These are phyloP conservation scores for Rhizopus microsporus DNA, from an alignment of 371 early-diverging fungal genomes.

Conservation along the genomic window DNA sequence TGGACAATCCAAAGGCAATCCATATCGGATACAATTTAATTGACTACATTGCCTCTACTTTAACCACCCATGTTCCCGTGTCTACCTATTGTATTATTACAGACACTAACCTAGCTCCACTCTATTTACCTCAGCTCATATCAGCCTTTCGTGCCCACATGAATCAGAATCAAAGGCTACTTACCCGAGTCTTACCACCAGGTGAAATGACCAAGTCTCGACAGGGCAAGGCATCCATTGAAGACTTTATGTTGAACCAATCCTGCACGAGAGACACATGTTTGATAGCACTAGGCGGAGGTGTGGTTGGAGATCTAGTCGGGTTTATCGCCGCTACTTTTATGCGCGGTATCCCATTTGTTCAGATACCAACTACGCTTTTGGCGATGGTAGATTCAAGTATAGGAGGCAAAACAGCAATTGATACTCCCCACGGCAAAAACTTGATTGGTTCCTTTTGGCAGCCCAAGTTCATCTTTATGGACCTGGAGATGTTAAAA, in stretches of 20 bases:
- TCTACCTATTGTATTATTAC: constrained; percentile 85
- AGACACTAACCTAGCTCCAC: constrained; percentile 74
- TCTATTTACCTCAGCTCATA: constrained; percentile 46
- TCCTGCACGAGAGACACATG: constrained; percentile 90
- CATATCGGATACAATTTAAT: constrained; percentile 76
- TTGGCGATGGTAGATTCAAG: constrained; percentile 96
- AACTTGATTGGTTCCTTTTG: constrained; percentile 96
- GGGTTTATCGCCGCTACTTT: constrained; percentile 95
- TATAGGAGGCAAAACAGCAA: constrained; percentile 94
- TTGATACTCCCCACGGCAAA: constrained; percentile 91
- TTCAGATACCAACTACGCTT: constrained; percentile 94
- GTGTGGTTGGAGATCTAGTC: constrained; percentile 92
- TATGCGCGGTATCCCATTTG: constrained; percentile 90
- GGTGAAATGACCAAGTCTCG: constrained; percentile 89
- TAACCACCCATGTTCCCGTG: constrained; percentile 54
- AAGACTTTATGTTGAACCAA: constrained; percentile 82
- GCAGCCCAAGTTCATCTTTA: constrained; percentile 89
- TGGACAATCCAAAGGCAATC: constrained; percentile 25
- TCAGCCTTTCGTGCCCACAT: constrained; percentile 10
- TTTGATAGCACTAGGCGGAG: constrained; percentile 91
- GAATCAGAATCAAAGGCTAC: constrained; percentile 48
- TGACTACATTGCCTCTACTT: constrained; percentile 66
- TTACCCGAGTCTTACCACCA: constrained; percentile 75
- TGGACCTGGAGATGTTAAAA: constrained; percentile 76
- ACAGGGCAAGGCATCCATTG: constrained; percentile 74